phyloP scores from a whole-genome alignment of 78 protist genomes.

The Dictyostelium firmibasis region DNA sequence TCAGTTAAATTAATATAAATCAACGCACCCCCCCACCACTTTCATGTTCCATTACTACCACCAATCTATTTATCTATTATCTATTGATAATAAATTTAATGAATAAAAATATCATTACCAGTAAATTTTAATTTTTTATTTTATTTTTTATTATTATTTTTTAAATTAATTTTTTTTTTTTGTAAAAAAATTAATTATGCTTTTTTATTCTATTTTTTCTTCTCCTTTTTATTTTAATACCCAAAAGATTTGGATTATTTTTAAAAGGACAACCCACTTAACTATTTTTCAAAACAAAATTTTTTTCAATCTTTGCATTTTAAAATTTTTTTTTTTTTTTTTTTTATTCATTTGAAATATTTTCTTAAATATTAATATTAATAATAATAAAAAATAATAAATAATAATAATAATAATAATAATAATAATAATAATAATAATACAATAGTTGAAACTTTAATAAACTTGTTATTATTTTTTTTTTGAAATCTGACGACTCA shows the following conservation, averaged over 20 bases:
- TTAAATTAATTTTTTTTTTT: not conserved
- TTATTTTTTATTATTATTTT: not conserved
- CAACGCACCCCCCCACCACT: slow-evolving; percentile 8
- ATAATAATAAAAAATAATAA: no score
- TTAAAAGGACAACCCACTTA: not conserved
- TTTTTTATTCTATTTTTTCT: not conserved
- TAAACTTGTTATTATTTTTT: no score
- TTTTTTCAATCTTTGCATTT: not conserved
- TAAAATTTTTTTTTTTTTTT: no score
- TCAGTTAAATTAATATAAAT: not conserved
- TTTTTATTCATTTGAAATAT: not conserved
- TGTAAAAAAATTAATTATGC: not conserved
- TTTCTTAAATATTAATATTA: no score
- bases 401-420: no score
- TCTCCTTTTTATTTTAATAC: not conserved
- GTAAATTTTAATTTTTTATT: not conserved
- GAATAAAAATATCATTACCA: not conserved
- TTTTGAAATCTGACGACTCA: not conserved
- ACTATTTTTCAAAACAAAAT: not conserved
- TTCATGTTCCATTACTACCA: not conserved
- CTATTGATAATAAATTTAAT: not conserved
- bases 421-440: no score
- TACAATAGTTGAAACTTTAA: not conserved
- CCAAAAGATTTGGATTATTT: not conserved
- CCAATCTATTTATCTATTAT: not conserved